phyloP scores from a whole-genome alignment of 768 basidiomycete genomes.

The Trametes gibbosa region DNA sequence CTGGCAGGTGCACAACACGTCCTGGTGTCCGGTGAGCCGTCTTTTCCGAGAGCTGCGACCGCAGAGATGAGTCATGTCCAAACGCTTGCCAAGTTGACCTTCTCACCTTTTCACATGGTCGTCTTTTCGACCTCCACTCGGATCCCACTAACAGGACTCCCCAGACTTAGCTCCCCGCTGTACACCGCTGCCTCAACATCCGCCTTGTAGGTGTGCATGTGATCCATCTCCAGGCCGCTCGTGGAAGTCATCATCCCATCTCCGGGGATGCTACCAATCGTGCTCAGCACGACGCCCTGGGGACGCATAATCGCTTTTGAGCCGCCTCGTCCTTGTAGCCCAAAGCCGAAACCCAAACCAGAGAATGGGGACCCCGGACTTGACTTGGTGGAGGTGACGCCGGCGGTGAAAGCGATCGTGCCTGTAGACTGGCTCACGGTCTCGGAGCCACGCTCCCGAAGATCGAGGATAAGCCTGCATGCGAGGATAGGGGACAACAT shows the following conservation, averaged over 20 bases:
- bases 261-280: constrained; percentile 29
- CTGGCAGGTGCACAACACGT: background rate
- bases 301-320: constrained; percentile 26
- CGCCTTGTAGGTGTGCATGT: constrained; percentile 22
- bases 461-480: constrained; percentile 78
- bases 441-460: constrained; percentile 78
- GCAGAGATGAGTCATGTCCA: background rate
- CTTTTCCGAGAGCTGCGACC: constrained; percentile 2
- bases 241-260: constrained; percentile 19
- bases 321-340: constrained; percentile 19
- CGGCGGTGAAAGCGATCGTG: constrained; percentile 30
- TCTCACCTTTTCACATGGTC: constrained; percentile 25
- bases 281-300: constrained; percentile 29
- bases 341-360: constrained; percentile 27
- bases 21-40: background rate
- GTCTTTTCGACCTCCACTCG: constrained; percentile 33
- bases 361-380: constrained; percentile 30
- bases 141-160: constrained; percentile 27
- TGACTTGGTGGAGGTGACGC: constrained; percentile 27
- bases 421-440: constrained; percentile 63
- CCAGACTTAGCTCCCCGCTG: constrained; percentile 12
- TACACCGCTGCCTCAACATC: constrained; percentile 22
- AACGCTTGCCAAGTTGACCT: background rate
- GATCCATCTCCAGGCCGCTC: constrained; percentile 28
- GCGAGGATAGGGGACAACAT: constrained; percentile 81